Evolutionary conservation across 176 grass and related monocot species (phyloP).

Genomic region (Paspalum notatum): DNA sequence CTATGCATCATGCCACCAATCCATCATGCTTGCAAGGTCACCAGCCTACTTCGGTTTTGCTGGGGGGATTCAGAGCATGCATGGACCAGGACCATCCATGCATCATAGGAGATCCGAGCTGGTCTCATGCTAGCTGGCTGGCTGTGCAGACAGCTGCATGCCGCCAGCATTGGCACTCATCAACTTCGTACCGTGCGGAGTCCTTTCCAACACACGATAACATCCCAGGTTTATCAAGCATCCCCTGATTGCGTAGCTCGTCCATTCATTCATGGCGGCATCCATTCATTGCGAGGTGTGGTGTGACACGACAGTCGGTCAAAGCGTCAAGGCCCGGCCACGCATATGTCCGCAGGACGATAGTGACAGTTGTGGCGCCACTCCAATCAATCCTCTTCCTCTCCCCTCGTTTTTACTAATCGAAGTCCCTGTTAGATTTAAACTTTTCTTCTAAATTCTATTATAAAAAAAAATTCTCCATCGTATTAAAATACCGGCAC

Average conservation of each 20-base stretch:
- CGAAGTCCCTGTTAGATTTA: no score
- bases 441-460: no score
- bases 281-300: conserved; percentile 27
- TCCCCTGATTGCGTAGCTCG: neutral
- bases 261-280: neutral
- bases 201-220: neutral
- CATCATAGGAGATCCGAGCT: no score
- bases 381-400: conserved; percentile 11
- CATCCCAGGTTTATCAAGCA: neutral
- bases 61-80: no score
- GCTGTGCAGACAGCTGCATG: no score
- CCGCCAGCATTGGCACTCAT: neutral
- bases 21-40: neutral
- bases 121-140: no score
- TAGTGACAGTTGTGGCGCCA: conserved; percentile 53
- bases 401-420: neutral
- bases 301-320: conserved; percentile 32
- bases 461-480: no score
- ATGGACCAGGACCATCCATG: no score
- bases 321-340: conserved; percentile 41
- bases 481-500: no score
- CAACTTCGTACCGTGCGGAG: neutral
- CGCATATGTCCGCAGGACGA: conserved; percentile 41
- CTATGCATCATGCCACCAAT: no score
- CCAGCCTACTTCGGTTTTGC: no score